phyloP scores from a whole-genome alignment of 768 basidiomycete genomes.

The Termitomyces sp. region DNA sequence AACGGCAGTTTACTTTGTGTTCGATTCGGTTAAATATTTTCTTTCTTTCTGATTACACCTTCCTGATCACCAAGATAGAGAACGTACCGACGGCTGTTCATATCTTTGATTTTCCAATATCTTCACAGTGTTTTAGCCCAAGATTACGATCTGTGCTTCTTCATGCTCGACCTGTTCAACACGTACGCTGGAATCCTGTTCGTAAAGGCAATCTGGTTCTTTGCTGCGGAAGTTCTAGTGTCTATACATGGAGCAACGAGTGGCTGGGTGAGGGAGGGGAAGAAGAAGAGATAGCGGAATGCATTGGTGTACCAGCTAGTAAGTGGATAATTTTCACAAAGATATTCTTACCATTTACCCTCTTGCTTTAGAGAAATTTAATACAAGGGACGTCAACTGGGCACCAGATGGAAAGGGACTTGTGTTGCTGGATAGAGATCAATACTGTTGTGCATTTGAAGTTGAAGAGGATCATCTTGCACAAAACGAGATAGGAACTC shows the following conservation, averaged over 20 bases:
- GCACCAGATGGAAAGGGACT: conserved; percentile 85
- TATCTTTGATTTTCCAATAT: conserved; percentile 69
- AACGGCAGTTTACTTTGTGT: conserved; percentile 71
- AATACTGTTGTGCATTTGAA: conserved; percentile 86
- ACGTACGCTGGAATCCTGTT: conserved; percentile 82
- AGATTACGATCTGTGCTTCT: conserved; percentile 63
- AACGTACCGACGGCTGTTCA: conserved; percentile 60
- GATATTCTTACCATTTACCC: conserved; percentile 15
- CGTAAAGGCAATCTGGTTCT: conserved; percentile 67
- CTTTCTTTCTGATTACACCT: background rate
- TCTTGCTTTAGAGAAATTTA: conserved; percentile 58
- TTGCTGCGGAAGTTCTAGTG: conserved; percentile 62
- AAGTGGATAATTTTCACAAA: conserved; percentile 30
- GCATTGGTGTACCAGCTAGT: conserved; percentile 87
- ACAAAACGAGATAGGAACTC: background rate
- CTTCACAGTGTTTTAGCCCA: conserved; percentile 55
- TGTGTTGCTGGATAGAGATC: conserved; percentile 68
- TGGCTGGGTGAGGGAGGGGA: conserved; percentile 59
- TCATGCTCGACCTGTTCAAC: conserved; percentile 60
- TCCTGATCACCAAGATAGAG: conserved; percentile 36
- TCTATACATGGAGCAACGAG: conserved; percentile 84
- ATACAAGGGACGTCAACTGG: conserved; percentile 70
- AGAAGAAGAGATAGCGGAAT: conserved; percentile 83
- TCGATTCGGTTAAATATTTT: conserved; percentile 57
- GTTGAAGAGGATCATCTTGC: conserved; percentile 42